These are phyloP conservation scores for Chlorella sp. DNA, from an alignment of 139 green algal genomes.

Conservation along the genomic window DNA sequence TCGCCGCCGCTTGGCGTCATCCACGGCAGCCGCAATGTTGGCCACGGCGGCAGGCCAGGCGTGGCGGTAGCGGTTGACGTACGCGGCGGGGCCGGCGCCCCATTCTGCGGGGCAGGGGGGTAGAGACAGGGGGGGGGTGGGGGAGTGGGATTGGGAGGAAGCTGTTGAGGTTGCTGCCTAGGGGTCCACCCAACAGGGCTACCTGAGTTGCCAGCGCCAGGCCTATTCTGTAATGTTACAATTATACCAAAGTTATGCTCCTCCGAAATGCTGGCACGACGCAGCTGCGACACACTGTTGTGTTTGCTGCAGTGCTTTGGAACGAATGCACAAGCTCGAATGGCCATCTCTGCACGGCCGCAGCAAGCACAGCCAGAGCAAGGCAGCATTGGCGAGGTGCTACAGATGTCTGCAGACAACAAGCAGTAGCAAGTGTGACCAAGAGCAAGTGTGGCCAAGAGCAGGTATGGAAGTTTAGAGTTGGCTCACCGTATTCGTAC, in stretches of 20 bases:
- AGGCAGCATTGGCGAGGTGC: neutral
- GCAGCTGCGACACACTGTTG: no score
- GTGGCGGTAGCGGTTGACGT: conserved; percentile 66
- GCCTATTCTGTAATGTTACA: no score
- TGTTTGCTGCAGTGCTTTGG: no score
- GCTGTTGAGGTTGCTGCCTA: neutral
- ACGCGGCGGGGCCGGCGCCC: conserved; percentile 43
- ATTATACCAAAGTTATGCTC: no score
- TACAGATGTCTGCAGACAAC: no score
- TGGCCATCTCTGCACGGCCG: neutral
- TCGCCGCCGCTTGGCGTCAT: conserved; percentile 47
- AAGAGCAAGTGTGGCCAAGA: neutral
- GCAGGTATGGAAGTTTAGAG: neutral
- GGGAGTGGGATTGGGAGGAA: neutral
- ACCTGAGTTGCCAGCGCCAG: no score
- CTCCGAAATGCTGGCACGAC: no score
- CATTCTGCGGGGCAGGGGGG: neutral
- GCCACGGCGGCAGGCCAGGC: conserved; percentile 48
- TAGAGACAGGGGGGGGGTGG: neutral
- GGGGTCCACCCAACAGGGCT: no score
- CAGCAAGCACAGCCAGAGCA: no score
- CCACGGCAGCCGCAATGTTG: conserved; percentile 36
- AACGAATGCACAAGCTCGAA: no score
- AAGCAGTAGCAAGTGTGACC: neutral
- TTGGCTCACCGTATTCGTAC: conserved; percentile 14